A percentile compares a stretch with the other conserved stretches of the same genome.
Conservation (phyloP, 2,329 filamentous ascomycete species). For the Alternaria arbusti region DNA sequence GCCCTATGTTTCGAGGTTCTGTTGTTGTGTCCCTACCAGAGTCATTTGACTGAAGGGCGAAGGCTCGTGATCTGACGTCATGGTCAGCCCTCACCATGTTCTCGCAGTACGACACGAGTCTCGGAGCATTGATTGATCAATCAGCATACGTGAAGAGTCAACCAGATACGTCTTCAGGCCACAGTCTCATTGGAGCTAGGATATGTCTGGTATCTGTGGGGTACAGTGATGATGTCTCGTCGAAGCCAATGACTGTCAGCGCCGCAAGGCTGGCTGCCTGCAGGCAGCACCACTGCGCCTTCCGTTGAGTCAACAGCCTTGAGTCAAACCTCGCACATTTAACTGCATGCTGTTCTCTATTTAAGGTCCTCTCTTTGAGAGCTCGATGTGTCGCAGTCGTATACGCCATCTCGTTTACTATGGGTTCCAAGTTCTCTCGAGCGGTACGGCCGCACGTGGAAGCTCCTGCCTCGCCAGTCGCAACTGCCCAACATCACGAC, state of each 20-base stretch:
- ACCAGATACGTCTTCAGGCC: not conserved
- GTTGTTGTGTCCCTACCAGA: not conserved
- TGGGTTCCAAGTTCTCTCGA: conserved; percentile 39
- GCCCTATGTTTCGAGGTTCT: not conserved
- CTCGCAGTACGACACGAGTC: not conserved
- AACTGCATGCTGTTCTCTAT: conserved; percentile 9
- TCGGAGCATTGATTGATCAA: not conserved
- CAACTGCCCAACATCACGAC: conserved; percentile 18
- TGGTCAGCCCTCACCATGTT: not conserved
- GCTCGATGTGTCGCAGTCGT: not conserved
- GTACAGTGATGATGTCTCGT: not conserved
- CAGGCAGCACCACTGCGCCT: conserved; percentile 32
- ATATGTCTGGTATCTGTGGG: conserved; percentile 1
- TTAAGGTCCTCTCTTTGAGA: not conserved
- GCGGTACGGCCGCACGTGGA: conserved; percentile 24
- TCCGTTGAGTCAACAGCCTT: conserved; percentile 31
- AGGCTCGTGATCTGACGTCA: not conserved
- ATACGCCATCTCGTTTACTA: conserved; percentile 11
- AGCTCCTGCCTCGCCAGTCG: conserved; percentile 21
- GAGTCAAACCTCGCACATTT: conserved; percentile 22
- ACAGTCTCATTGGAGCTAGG: not conserved
- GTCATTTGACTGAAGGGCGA: not conserved
- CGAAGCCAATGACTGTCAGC: conserved; percentile 24
- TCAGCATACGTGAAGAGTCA: no score
- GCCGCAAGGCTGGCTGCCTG: conserved; percentile 37